These are phyloP conservation scores for Suillus alpinus DNA, from an alignment of 768 basidiomycete species.

Conservation along the genomic window DNA sequence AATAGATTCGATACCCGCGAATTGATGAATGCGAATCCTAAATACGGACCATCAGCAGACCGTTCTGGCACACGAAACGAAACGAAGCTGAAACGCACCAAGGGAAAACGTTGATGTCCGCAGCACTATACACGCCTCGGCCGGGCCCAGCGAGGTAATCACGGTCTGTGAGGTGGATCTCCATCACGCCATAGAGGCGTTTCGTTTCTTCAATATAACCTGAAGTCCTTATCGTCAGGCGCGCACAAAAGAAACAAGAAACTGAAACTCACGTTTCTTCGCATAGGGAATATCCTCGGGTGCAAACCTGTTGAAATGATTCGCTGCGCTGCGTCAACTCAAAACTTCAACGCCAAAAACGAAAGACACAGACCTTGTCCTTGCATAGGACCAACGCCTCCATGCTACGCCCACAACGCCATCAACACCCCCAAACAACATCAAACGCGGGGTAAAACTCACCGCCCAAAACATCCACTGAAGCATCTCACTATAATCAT, in stretches of 20 bases:
- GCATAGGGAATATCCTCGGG: slow-evolving; percentile 36
- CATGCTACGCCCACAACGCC: slow-evolving; percentile 16
- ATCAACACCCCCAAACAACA: not conserved
- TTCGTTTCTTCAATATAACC: slow-evolving; percentile 48
- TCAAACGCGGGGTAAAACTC: not conserved
- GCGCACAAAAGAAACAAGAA: not conserved
- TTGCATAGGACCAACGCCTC: slow-evolving; percentile 38
- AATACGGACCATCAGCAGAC: not conserved
- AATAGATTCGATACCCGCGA: slow-evolving; percentile 33
- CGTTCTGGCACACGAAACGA: not conserved
- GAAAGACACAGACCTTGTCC: slow-evolving; percentile 16
- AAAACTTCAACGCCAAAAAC: not conserved
- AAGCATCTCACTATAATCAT: slow-evolving; percentile 38
- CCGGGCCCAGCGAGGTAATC: slow-evolving; percentile 45
- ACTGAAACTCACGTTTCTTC: slow-evolving; percentile 24
- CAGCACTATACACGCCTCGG: slow-evolving; percentile 34
- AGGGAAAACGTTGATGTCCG: slow-evolving; percentile 35
- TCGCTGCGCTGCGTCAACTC: slow-evolving; percentile 18
- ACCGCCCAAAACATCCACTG: slow-evolving; percentile 49
- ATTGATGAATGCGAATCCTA: slow-evolving; percentile 34
- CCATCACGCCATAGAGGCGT: slow-evolving; percentile 47
- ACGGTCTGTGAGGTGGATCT: slow-evolving; percentile 39
- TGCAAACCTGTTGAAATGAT: slow-evolving; percentile 35
- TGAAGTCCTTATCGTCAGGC: not conserved
- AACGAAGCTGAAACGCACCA: slow-evolving; percentile 11